Conservation (phyloP, 2,329 filamentous ascomycete species). For the Fusarium sp. region DNA sequence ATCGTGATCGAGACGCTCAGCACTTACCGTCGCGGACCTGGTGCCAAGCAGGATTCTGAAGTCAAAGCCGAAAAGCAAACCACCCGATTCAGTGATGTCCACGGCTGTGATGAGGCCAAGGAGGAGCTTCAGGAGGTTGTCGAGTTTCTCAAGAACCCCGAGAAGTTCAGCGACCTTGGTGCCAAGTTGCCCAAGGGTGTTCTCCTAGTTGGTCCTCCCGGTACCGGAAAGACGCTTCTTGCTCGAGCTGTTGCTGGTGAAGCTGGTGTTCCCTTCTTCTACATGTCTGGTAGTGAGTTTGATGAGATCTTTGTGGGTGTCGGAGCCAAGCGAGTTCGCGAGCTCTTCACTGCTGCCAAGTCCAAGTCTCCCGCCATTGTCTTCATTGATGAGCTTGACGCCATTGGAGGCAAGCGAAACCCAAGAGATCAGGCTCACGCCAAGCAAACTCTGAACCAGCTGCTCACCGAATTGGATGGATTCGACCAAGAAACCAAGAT, state of each 20-base stretch:
- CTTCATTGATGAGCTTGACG: slow-evolving; percentile 94
- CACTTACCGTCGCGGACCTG: slow-evolving; percentile 78
- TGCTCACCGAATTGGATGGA: slow-evolving; percentile 95
- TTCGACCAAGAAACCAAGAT: slow-evolving; percentile 96
- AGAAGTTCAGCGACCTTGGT: slow-evolving; percentile 92
- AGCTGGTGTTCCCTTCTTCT: slow-evolving; percentile 98
- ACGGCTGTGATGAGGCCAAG: slow-evolving; percentile 98
- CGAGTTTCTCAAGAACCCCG: slow-evolving; percentile 93
- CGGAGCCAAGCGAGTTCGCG: slow-evolving; percentile 93
- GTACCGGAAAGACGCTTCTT: slow-evolving; percentile 96
- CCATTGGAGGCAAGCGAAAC: slow-evolving; percentile 93
- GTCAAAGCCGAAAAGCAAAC: slow-evolving; percentile 94
- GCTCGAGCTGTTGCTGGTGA: slow-evolving; percentile 96
- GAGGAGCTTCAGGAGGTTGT: slow-evolving; percentile 97
- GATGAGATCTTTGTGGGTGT: slow-evolving; percentile 99
- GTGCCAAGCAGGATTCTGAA: slow-evolving; percentile 80
- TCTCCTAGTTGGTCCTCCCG: slow-evolving; percentile 91
- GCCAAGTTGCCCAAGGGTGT: slow-evolving; percentile 98
- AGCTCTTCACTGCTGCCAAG: slow-evolving; percentile 87
- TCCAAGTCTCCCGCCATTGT: slow-evolving; percentile 91
- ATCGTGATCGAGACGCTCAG: slow-evolving; percentile 86
- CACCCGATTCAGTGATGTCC: slow-evolving; percentile 91
- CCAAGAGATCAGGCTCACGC: slow-evolving; percentile 93
- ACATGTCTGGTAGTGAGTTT: slow-evolving; percentile 99
- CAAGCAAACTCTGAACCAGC: slow-evolving; percentile 97